A percentile compares a stretch with the other conserved stretches of the same genome.
Conservation (phyloP, 2,329 filamentous ascomycete genomes). For the Fusarium xylarioides region DNA sequence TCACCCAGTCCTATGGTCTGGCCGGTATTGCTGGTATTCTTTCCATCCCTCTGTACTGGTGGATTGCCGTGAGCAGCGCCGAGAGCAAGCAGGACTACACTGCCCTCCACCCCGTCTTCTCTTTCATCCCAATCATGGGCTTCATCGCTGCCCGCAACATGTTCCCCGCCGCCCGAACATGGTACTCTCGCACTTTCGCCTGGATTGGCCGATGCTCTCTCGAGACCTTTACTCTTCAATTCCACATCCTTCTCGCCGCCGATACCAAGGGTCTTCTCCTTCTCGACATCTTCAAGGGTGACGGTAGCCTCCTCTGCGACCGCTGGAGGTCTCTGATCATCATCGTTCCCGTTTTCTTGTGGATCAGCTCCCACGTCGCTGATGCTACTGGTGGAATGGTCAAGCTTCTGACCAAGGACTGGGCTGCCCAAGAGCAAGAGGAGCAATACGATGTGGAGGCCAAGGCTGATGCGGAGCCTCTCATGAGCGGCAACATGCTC, state of each 20-base stretch:
- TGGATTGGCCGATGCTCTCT: constrained; percentile 65
- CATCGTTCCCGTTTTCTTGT: constrained; percentile 42
- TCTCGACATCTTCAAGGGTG: constrained; percentile 30
- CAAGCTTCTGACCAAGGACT: constrained; percentile 29
- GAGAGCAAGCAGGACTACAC: constrained; percentile 53
- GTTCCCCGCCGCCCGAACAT: constrained; percentile 19
- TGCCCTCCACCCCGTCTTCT: constrained; percentile 61
- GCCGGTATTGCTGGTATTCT: constrained; percentile 25
- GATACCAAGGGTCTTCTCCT: constrained; percentile 60
- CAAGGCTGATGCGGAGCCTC: constrained; percentile 30
- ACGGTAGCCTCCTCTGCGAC: constrained; percentile 33
- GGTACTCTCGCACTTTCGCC: constrained; percentile 53
- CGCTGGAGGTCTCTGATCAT: constrained; percentile 40
- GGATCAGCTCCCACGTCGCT: constrained; percentile 35
- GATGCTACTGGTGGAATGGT: constrained; percentile 34
- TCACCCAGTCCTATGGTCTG: constrained; percentile 29
- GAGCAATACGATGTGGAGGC: constrained; percentile 25
- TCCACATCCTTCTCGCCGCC: constrained; percentile 68
- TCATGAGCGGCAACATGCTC: constrained; percentile 17
- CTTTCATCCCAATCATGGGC: constrained; percentile 62
- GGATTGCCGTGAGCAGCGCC: constrained; percentile 44
- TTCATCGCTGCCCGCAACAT: constrained; percentile 63
- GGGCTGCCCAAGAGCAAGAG: constrained; percentile 6
- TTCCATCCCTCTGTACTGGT: constrained; percentile 43
- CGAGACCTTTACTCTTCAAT: constrained; percentile 68